These are phyloP conservation scores for Lathyrus tuberosus DNA, from an alignment of 306 rosid species.

Conservation along the genomic window DNA sequence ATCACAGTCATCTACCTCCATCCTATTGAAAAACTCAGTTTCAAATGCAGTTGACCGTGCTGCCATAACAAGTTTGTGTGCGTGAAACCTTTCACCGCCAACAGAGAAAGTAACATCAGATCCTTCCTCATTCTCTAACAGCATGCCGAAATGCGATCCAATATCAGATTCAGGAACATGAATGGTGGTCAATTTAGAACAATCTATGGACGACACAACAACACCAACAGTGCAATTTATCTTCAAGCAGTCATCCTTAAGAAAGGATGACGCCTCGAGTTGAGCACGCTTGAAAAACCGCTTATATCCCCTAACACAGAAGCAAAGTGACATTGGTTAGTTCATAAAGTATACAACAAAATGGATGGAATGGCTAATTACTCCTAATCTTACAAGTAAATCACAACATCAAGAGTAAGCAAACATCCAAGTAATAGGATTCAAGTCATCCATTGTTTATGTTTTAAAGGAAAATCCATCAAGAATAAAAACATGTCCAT, in stretches of 20 bases:
- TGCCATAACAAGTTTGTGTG: constrained; percentile 88
- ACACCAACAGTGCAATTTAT: constrained; percentile 99
- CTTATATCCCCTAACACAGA: constrained; percentile 80
- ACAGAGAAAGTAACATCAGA: constrained; percentile 86
- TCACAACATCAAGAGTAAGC: constrained; percentile 9
- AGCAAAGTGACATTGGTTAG: constrained; percentile 2
- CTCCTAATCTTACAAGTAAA: background rate
- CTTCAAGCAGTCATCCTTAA: constrained; percentile 94
- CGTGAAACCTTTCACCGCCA: constrained; percentile 80
- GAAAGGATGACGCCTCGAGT: constrained; percentile 79
- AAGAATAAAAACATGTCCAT: background rate
- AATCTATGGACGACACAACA: constrained; percentile 86
- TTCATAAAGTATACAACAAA: background rate
- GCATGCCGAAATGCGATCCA: constrained; percentile 71
- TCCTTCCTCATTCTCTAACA: constrained; percentile 84
- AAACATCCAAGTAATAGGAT: background rate
- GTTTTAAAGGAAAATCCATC: background rate
- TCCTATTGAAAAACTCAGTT: constrained; percentile 57
- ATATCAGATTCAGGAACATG: constrained; percentile 91
- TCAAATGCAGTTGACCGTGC: constrained; percentile 86
- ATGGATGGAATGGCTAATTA: background rate
- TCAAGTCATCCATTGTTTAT: background rate
- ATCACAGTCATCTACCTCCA: constrained; percentile 64
- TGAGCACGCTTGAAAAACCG: constrained; percentile 84
- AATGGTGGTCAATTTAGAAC: constrained; percentile 76